Evolutionary conservation across 352 stramenopile species (phyloP).

Genomic region (Phytophthora kernoviae): DNA sequence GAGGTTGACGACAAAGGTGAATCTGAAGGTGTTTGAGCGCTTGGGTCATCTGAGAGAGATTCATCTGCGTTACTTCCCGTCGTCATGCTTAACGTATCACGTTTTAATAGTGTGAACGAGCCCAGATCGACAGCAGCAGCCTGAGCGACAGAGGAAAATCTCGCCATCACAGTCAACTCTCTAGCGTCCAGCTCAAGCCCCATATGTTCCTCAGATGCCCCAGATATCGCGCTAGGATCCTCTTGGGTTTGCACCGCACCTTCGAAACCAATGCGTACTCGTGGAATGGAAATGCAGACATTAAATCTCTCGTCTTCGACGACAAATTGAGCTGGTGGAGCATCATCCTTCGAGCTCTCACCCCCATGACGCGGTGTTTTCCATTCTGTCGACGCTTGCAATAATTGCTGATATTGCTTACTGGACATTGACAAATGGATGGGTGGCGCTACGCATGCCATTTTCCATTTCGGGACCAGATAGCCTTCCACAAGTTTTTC

Average conservation of each 20-base stretch:
- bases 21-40: slow-evolving; percentile 17
- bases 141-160: slow-evolving; percentile 64
- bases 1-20: background rate
- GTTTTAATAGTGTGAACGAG: slow-evolving; percentile 53
- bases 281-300: slow-evolving; percentile 66
- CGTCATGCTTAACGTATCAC: slow-evolving; percentile 18
- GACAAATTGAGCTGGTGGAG: slow-evolving; percentile 43
- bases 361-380: slow-evolving; percentile 12
- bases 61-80: slow-evolving; percentile 33
- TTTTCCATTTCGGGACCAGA: slow-evolving; percentile 55
- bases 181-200: slow-evolving; percentile 69
- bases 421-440: slow-evolving; percentile 77
- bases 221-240: slow-evolving; percentile 2
- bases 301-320: slow-evolving; percentile 64
- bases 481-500: slow-evolving; percentile 50
- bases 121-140: slow-evolving; percentile 51
- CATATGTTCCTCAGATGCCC: slow-evolving; percentile 28
- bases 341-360: background rate
- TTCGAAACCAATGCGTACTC: slow-evolving; percentile 70
- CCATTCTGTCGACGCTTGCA: slow-evolving; percentile 69
- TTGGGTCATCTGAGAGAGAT: slow-evolving; percentile 33
- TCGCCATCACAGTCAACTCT: slow-evolving; percentile 64
- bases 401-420: slow-evolving; percentile 68
- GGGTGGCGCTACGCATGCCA: slow-evolving; percentile 69
- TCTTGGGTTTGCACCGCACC: slow-evolving; percentile 37